Evolutionary conservation across 371 early-diverging fungal genomes (phyloP), one percentile per base, ranked within the genome.

Genomic region (Umbelopsis sp.): DNA sequence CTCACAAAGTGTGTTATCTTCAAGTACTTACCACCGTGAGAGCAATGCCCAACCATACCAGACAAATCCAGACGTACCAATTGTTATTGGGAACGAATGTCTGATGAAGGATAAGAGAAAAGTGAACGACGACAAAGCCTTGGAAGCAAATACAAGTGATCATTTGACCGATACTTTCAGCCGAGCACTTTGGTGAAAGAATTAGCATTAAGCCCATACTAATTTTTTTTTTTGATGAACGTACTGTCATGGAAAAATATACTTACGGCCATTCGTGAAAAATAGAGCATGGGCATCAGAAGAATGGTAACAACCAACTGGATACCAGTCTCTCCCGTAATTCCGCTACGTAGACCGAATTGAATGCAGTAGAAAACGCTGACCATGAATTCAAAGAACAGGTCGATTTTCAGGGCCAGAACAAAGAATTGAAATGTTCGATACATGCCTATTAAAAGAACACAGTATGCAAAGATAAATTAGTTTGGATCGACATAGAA

Each of bases 41-140:
- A 29, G 57, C 57, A 29, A 57, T 57, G 4, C 57, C 57, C 14
- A 29, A n/a, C 66, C 51, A 48, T 7, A 48, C 66, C n/a, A 83
- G 70, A 20, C 69, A 72, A 52, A 80, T 83, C 84, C 80, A 83
- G 3, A 79, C 79, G 66, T 80, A 83, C 83, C 83, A 83, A n/a
- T 74, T 75, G 37, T 83, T 79, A 38, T 72, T 70, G 12, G 80
- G 80, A 37, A 74, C 68, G 45, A 83, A 70, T 2, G 79, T 80
- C 52, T 83, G 75, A 24, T 75, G 65, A 9, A 84, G 63, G 24
- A 83, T 75, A 29, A 83, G 62, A 16, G 63, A 70, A 62, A 75
- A 80, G 66, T 80, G 83, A 20, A 77, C 72, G 35, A 80, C 64
- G 35, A 78, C 79, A 65, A 80, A 66, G 0, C 50, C 72, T 65